Base-by-base conservation (phyloP, 2,329 filamentous ascomycete species). In the Aureobasidium sp. region DNA sequence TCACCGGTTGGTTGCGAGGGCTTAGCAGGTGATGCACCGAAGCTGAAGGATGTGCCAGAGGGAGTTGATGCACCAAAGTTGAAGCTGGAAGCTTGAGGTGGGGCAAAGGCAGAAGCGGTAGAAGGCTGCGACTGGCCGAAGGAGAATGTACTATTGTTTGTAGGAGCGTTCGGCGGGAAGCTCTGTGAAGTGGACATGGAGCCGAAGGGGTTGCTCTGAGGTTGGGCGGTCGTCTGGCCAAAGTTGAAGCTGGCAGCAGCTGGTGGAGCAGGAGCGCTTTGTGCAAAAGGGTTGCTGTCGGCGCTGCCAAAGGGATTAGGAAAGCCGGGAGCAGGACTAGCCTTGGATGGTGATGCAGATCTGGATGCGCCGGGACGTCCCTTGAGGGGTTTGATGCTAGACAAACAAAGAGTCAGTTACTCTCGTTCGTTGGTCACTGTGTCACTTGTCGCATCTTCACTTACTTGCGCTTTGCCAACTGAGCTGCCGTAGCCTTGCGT, bases 391-490 rank as follows among this genome's bases (percentile, higher is more conserved):
- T 62, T 62, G 51, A 62, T 62, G 50, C 60, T 62, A 43, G 7
- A 51, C 47, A 39, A 57, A 56, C 36, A 37, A 46, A 61, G 32
- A 15, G 51, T 55, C 15, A 59, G 55, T 20, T 3, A 32, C 10
- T 7, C 20, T 20, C 20, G 20, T 20, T 20, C 6, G 39, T 61
- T 39, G 27, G 27, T 53, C 26, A 44, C 27, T n/a, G 52, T 36
- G 52, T 48, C 39, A 37, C n/a, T 20, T 47, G 27, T 36, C n/a
- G 41, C 41, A 44, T 13, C 43, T 32, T 46, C 20, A 52, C 64
- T 56, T 46, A 66, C 64, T 48, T 64, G 64, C 64, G 59, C 44
- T 63, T 56, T 53, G 64, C 64, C 61, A 66, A 26, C 56, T 66
- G 64, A 9, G 64, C 64, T 9, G 64, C 64, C n/a, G 64, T 66